Evolutionary conservation across 2,329 filamentous ascomycete genomes (phyloP).

Genomic region (Phialemoniopsis sp.): DNA sequence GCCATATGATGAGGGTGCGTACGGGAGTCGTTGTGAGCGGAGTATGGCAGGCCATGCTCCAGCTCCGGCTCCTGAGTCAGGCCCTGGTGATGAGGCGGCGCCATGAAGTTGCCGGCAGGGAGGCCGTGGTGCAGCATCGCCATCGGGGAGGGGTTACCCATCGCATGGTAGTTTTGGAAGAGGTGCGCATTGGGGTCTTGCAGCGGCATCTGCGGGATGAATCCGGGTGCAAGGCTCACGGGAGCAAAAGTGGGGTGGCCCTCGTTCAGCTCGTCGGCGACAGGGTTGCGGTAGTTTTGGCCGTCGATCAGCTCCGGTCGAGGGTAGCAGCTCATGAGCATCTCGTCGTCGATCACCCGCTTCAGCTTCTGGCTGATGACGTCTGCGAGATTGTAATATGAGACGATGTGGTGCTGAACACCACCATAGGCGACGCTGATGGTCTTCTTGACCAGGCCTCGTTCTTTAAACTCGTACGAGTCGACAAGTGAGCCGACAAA

Average conservation of each 20-base stretch:
- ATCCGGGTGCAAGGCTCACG: slow-evolving; percentile 7
- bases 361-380: slow-evolving; percentile 58
- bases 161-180: too few species aligned
- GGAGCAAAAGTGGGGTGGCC: slow-evolving; percentile 12
- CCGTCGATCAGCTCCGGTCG: slow-evolving; percentile 54
- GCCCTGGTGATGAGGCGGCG: too few species aligned
- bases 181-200: too few species aligned
- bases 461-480: slow-evolving; percentile 80
- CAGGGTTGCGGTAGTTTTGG: slow-evolving; percentile 56
- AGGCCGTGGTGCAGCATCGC: too few species aligned
- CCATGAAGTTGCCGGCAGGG: too few species aligned
- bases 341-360: slow-evolving; percentile 52
- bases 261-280: not conserved
- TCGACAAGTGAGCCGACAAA: slow-evolving; percentile 76
- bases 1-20: too few species aligned
- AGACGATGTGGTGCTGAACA: slow-evolving; percentile 79
- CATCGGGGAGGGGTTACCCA: too few species aligned
- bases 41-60: too few species aligned
- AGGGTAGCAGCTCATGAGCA: slow-evolving; percentile 45
- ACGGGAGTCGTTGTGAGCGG: too few species aligned
- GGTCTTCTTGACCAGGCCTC: slow-evolving; percentile 87
- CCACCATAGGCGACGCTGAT: slow-evolving; percentile 75
- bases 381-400: slow-evolving; percentile 82
- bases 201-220: too few species aligned
- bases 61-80: too few species aligned